A percentile compares a stretch with the other conserved stretches of the same genome.
Evolutionary conservation across 805 yeast species (phyloP).

Genomic region (Millerago galiae): DNA sequence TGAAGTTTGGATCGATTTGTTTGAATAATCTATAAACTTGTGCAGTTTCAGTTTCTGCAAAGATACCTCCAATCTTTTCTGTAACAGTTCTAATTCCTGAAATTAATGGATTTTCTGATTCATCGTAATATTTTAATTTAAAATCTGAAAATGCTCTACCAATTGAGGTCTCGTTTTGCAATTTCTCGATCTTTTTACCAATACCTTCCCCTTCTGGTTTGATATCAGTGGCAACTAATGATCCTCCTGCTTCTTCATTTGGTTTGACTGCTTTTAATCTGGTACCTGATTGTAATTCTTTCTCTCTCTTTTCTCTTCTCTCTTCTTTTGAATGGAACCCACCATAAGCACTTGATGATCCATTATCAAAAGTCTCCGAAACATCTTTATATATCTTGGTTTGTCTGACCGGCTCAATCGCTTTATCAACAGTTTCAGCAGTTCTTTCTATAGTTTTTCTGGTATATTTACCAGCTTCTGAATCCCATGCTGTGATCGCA

Average conservation of each 20-base stretch:
- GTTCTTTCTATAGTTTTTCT: conserved; percentile 76
- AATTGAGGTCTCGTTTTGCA: conserved; percentile 58
- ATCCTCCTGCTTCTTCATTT: conserved; percentile 77
- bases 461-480: conserved; percentile 86
- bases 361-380: conserved; percentile 84
- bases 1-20: conserved; percentile 85
- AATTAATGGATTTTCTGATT: conserved; percentile 87
- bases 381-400: conserved; percentile 88
- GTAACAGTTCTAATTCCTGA: conserved; percentile 72
- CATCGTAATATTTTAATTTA: conserved; percentile 74
- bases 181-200: conserved; percentile 59
- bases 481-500: conserved; percentile 93
- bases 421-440: conserved; percentile 80
- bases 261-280: conserved; percentile 65
- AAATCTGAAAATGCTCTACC: conserved; percentile 60
- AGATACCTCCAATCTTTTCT: conserved; percentile 68
- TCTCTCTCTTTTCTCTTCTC: conserved; percentile 67
- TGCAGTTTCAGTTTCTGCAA: conserved; percentile 95
- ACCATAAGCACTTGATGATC: conserved; percentile 84
- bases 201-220: conserved; percentile 66
- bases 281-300: conserved; percentile 51
- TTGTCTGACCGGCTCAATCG: conserved; percentile 87
- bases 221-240: conserved; percentile 74
- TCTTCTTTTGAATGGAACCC: conserved; percentile 83
- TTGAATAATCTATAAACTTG: conserved; percentile 82